Conservation (phyloP, 31 red algal genomes). For the Odonthalia washingtoniensis region DNA sequence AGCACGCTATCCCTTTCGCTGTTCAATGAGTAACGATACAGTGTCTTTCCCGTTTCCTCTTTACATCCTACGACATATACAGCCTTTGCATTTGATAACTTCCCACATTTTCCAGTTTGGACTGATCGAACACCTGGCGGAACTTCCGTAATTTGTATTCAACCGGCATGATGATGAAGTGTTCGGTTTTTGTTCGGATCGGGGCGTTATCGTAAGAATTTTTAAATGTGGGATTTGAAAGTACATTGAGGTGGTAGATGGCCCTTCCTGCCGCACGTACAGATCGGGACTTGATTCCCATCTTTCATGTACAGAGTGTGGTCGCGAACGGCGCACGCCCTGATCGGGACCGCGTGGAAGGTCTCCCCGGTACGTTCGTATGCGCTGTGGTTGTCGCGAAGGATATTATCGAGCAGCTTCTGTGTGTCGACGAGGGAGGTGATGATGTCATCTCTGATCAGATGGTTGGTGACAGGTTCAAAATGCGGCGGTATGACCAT, state of each 20-base stretch:
- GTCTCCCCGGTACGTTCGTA: slow-evolving; percentile 67
- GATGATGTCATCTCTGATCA: slow-evolving; percentile 37
- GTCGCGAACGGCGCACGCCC: slow-evolving; percentile 48
- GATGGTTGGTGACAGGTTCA: slow-evolving; percentile 47
- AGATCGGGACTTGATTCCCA: slow-evolving; percentile 58
- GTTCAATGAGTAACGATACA: too few species aligned
- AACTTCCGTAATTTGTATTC: too few species aligned
- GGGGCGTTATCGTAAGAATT: too few species aligned
- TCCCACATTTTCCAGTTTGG: too few species aligned
- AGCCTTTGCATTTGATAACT: too few species aligned
- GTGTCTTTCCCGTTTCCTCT: too few species aligned
- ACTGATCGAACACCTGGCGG: too few species aligned
- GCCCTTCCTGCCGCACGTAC: slow-evolving; percentile 65
- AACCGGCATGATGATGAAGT: too few species aligned
- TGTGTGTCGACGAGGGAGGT: slow-evolving; percentile 42
- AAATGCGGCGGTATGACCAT: slow-evolving; percentile 48
- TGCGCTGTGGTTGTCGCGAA: slow-evolving; percentile 29
- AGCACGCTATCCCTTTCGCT: too few species aligned
- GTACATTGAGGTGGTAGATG: slow-evolving; percentile 65
- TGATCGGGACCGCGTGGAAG: slow-evolving; percentile 50
- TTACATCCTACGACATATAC: too few species aligned
- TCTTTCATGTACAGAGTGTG: slow-evolving; percentile 61
- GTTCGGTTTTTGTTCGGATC: too few species aligned
- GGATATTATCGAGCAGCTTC: slow-evolving; percentile 42
- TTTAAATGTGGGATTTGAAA: slow-evolving; percentile 71